Evolutionary conservation across 257 asterid species (phyloP), one percentile per base, ranked within the genome.

Genomic region (Plectranthus barbatus): DNA sequence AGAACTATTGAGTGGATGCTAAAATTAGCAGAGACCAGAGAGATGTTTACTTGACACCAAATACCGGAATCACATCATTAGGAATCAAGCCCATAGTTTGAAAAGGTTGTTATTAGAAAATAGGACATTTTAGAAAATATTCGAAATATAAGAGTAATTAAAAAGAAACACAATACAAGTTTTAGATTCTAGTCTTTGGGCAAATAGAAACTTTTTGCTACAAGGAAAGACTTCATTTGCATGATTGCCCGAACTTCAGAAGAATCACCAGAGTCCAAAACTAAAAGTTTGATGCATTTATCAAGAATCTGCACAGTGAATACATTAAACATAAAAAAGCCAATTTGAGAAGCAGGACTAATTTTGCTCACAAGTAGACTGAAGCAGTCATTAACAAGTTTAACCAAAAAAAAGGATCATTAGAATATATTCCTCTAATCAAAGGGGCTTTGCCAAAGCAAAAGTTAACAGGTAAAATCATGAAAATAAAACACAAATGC

Each of bases 301-400:
- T 69, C 90, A 88, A 84, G 96, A 77, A 91, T 91, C 98, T 91
- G 98, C 98, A 91, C 92, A 84, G 77, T 77, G 84, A 83, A 84
- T 83, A 82, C 74, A 67, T 77, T 71, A 76, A 77, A 50, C 76
- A 80, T 78, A 80, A 79, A 86, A 80, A 83, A 52, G 60, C 52
- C 53, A 59, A 37, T 74, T 75, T 51, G 58, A 31, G 65, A 69
- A 74, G 60, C 73, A 49, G 56, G 61, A 41, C 5, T 37, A 34
- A 47, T 46, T 70, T 76, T 33, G 71, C 52, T 68, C 70, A 56
- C 49, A 71, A 50, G 67, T 42, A 71, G 24, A 48, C 31, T 41
- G 67, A 54, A 60, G 60, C 58, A 36, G 41, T 60, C 73, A 67
- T 50, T 31, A 33, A 68, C 42, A 70, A 45, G 12, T 42, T 65